Percentiles rank a stretch among this genome's conserved stretches.
Conservation (phyloP, 2,329 filamentous ascomycete species). For the Gremmenia infestans region DNA sequence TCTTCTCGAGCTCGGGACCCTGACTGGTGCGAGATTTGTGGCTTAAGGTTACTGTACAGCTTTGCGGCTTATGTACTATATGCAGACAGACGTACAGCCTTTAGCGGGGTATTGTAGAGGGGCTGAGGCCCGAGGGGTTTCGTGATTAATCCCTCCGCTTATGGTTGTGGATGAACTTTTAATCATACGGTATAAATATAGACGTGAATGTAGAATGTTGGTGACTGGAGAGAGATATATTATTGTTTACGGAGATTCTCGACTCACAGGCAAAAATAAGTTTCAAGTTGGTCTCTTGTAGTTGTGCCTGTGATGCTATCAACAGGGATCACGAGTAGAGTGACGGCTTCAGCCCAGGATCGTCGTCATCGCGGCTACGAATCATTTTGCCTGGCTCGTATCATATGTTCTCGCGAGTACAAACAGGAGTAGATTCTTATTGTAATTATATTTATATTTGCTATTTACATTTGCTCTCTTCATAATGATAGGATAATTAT, state of each 20-base stretch:
- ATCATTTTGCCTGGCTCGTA: no score
- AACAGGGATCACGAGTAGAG: background rate
- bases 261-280: no score
- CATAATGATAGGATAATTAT: no score
- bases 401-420: no score
- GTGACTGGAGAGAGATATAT: no score
- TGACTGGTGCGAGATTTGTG: background rate
- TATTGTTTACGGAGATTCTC: no score
- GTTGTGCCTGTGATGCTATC: background rate
- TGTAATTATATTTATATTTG: no score
- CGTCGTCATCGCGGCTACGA: background rate
- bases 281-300: no score
- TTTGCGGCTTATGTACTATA: background rate
- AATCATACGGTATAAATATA: background rate
- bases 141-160: background rate
- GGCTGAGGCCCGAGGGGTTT: background rate
- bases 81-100: background rate
- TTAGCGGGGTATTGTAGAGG: slow-evolving; percentile 9
- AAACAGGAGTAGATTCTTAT: no score
- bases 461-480: no score
- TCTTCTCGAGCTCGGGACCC: background rate
- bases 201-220: background rate
- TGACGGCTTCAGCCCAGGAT: background rate
- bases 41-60: slow-evolving; percentile 1
- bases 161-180: background rate